A percentile compares a stretch with the other conserved stretches of the same genome.
Evolutionary conservation across 805 yeast species (phyloP).

Genomic region (Nadsonia fulvescens): DNA sequence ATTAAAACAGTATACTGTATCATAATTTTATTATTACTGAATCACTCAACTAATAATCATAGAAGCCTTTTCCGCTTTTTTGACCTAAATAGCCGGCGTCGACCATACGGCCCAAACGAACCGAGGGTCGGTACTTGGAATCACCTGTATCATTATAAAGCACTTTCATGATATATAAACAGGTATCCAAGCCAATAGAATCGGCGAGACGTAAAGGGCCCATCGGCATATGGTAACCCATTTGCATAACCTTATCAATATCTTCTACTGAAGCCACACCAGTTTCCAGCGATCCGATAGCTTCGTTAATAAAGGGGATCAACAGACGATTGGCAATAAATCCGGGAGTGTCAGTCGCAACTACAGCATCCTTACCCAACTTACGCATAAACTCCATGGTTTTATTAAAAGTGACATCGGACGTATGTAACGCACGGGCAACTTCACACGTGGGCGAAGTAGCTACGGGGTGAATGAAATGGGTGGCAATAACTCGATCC

Average conservation of each 20-base stretch:
- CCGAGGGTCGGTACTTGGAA: conserved; percentile 24
- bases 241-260: conserved; percentile 25
- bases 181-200: conserved; percentile 25
- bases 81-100: conserved; percentile 25
- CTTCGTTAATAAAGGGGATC: conserved; percentile 26
- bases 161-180: conserved; percentile 23
- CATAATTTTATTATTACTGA: no score
- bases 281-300: conserved; percentile 21
- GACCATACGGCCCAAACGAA: conserved; percentile 19
- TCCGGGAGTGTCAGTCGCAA: conserved; percentile 23
- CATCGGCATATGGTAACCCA: conserved; percentile 29
- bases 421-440: conserved; percentile 23
- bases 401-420: conserved; percentile 16
- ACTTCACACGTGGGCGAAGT: conserved; percentile 26
- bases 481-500: conserved; percentile 22
- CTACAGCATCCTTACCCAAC: conserved; percentile 21
- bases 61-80: conserved; percentile 24
- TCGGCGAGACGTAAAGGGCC: conserved; percentile 26
- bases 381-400: conserved; percentile 17
- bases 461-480: conserved; percentile 28
- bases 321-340: conserved; percentile 24
- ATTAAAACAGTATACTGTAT: no score
- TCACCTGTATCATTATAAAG: conserved; percentile 22
- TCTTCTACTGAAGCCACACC: conserved; percentile 24
- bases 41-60: conserved; percentile 15